phyloP scores from a whole-genome alignment of 1,284 basidiomycete species.

The Melampsora americana region DNA sequence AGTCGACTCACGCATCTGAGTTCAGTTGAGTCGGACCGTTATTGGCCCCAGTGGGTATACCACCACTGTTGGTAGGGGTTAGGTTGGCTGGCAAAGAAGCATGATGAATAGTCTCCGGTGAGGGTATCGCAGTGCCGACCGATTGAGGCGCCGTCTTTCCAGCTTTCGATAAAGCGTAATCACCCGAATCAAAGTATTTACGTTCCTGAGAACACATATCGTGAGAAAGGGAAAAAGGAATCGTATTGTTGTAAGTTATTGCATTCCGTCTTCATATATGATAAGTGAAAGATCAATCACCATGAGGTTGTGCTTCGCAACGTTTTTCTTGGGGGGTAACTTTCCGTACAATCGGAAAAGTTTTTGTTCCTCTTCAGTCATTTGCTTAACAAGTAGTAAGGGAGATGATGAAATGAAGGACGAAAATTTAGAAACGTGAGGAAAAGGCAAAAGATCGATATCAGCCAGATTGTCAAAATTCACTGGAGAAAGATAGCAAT shows the following conservation, averaged over 20 bases:
- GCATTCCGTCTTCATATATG: no score
- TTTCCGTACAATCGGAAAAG: constrained; percentile 93
- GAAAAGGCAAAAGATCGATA: constrained; percentile 47
- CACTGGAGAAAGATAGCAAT: constrained; percentile 21
- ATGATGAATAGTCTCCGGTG: constrained; percentile 65
- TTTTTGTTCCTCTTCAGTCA: constrained; percentile 87
- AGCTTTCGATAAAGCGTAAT: constrained; percentile 92
- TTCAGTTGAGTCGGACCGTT: constrained; percentile 11
- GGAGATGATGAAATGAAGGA: background rate
- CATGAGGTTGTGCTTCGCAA: constrained; percentile 90
- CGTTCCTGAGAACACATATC: constrained; percentile 66
- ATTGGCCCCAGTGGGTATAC: constrained; percentile 8
- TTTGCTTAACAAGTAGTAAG: constrained; percentile 60
- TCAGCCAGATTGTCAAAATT: constrained; percentile 5
- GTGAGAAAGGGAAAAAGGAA: background rate
- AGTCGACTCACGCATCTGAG: constrained; percentile 9
- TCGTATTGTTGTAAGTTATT: no score
- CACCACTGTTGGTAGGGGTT: constrained; percentile 6
- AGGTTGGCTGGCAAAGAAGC: constrained; percentile 49
- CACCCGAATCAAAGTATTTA: constrained; percentile 96
- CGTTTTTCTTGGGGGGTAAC: constrained; percentile 85
- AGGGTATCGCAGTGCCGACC: constrained; percentile 89
- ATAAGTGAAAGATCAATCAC: constrained; percentile 56
- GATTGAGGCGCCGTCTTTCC: constrained; percentile 80
- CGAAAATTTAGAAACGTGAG: constrained; percentile 45